A percentile compares a stretch with the other conserved stretches of the same genome.
phyloP scores from a whole-genome alignment of 306 rosid species.

The Elaeagnus macrophylla region DNA sequence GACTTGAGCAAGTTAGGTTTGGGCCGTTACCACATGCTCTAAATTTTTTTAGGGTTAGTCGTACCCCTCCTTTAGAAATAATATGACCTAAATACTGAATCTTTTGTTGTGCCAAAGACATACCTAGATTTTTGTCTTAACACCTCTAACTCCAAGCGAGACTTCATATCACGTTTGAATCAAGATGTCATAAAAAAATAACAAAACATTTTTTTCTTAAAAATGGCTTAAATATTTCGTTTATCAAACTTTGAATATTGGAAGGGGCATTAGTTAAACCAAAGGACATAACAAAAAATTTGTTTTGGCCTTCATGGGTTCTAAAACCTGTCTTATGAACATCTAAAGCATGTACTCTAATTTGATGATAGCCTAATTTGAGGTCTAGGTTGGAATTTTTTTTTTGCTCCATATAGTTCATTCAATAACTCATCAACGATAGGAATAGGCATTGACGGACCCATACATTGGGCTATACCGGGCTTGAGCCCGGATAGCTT shows the following conservation, averaged over 20 bases:
- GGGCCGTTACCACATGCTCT: not conserved
- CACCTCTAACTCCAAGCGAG: not conserved
- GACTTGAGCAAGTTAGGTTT: not conserved
- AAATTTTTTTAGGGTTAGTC: not conserved
- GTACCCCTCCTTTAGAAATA: not conserved
- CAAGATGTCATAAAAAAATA: not conserved
- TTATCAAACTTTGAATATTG: not conserved
- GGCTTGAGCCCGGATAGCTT: no score
- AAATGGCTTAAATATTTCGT: not conserved
- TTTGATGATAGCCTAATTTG: not conserved
- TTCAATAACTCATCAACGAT: not conserved
- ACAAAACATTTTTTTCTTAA: not conserved
- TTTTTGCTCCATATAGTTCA: not conserved
- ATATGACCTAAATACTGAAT: not conserved
- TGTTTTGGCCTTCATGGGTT: not conserved
- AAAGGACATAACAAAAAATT: not conserved
- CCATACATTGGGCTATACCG: no score
- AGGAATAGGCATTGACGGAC: no score
- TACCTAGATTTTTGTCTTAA: not conserved
- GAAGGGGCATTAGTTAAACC: not conserved
- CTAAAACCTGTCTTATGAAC: not conserved
- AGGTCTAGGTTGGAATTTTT: not conserved
- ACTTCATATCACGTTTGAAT: not conserved
- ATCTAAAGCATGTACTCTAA: not conserved
- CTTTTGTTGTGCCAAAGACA: not conserved